phyloP scores from a whole-genome alignment of 192 early-diverging fungal species.

The Thamnidium elegans region DNA sequence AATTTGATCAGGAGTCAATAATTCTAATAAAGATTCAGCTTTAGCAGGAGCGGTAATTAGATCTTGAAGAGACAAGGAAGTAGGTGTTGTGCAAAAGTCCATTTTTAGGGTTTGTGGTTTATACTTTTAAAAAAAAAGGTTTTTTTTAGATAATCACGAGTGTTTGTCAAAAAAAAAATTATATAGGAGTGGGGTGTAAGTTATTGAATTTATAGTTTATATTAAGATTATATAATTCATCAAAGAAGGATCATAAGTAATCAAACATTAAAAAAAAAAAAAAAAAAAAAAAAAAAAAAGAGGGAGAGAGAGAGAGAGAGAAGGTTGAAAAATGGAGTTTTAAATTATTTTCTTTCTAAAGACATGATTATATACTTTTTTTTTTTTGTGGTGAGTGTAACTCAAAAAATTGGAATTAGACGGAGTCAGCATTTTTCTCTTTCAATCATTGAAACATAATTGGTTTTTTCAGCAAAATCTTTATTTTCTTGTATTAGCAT shows the following conservation, averaged over 20 bases:
- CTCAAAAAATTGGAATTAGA: too few relatives aligned
- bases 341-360: too few relatives aligned
- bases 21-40: slow-evolving; percentile 24
- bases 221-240: slow-evolving; percentile 2
- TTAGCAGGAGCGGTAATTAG: slow-evolving; percentile 23
- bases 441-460: too few relatives aligned
- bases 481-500: too few relatives aligned
- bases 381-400: too few relatives aligned
- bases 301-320: too few relatives aligned
- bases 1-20: slow-evolving; percentile 23
- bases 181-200: slow-evolving; percentile 4
- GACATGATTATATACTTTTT: too few relatives aligned
- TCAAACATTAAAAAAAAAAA: slow-evolving; percentile 11
- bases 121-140: background rate
- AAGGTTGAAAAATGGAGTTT: too few relatives aligned
- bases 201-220: background rate
- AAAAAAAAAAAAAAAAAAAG: slow-evolving; percentile 9
- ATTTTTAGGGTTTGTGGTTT: slow-evolving; percentile 14
- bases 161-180: background rate
- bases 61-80: slow-evolving; percentile 24
- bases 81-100: slow-evolving; percentile 16
- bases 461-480: too few relatives aligned
- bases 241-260: slow-evolving; percentile 10
- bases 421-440: too few relatives aligned
- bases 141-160: background rate